phyloP scores from a whole-genome alignment of 1,284 basidiomycete genomes.

The Malassezia sp. region DNA sequence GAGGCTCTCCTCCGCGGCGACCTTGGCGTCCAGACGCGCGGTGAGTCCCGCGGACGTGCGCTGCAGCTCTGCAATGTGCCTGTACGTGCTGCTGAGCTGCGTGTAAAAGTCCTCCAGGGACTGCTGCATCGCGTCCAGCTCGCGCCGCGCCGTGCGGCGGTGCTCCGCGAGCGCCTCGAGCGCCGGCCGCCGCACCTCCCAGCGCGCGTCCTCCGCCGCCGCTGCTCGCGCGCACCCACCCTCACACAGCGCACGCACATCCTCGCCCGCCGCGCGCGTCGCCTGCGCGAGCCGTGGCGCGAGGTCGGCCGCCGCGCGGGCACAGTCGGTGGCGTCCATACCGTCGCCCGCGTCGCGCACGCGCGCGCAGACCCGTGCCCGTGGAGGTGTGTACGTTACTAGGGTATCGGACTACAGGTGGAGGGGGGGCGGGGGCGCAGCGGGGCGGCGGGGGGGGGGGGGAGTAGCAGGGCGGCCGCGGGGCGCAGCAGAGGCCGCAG shows the following conservation, averaged over 20 bases:
- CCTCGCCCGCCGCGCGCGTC: not conserved
- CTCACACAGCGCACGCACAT: not conserved
- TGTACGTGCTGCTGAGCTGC: conserved; percentile 82
- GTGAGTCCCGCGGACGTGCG: conserved; percentile 79
- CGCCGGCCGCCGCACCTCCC: conserved; percentile 1
- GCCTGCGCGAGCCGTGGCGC: conserved; percentile 6
- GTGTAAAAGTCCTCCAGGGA: conserved; percentile 58
- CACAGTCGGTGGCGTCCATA: too few relatives aligned
- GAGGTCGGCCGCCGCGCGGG: conserved; percentile 1
- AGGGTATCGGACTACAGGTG: too few relatives aligned
- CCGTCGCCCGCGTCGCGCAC: too few relatives aligned
- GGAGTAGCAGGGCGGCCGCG: too few relatives aligned
- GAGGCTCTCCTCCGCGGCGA: conserved; percentile 73
- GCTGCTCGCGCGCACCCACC: not conserved
- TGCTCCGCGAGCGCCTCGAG: conserved; percentile 5
- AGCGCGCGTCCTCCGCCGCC: not conserved
- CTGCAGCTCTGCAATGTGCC: conserved; percentile 87
- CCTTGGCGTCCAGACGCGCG: conserved; percentile 65
- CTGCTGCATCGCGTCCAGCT: conserved; percentile 12
- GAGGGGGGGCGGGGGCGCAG: too few relatives aligned
- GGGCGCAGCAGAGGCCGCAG: not conserved
- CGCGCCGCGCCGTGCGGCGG: conserved; percentile 3
- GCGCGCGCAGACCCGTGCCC: not conserved
- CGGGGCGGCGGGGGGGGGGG: too few relatives aligned
- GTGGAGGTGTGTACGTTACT: conserved; percentile 6